Evolutionary conservation across 2,329 filamentous ascomycete species (phyloP), one percentile per base, ranked within the genome.

Genomic region (Pseudogymnoascus destructans): DNA sequence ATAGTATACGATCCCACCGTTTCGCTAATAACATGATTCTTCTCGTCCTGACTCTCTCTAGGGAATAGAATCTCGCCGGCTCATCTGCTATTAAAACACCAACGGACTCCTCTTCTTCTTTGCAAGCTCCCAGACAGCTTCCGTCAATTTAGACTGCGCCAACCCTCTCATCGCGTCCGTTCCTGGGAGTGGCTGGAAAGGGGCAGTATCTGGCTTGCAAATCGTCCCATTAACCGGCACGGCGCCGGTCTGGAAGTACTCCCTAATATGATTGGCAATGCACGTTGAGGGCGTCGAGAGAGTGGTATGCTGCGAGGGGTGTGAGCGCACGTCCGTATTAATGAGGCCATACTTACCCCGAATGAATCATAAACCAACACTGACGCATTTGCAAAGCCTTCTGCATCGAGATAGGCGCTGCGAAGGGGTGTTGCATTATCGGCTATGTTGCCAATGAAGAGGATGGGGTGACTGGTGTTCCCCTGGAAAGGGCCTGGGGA

Each of bases 281-380:
- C 74, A 76, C 7, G 61, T 46, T 0, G 70, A 71, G 0, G 70
- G 68, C 0, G 63, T 62, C 1, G 70, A 67, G 5, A 72, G 60
- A 0, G 71, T 69, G 30, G 77, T 80, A 61, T 83, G 80, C 75
- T 79, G 54, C 8, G 0, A 6, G 4, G 33, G 15, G 19, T 36
- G 27, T 62, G 21, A 46, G 25, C 23, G 8, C 19, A 23, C 11
- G 5, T 25, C 10, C 6, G 8, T 15, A 17, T n/a, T 10, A 13
- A 27, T 33, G 40, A 13, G 8, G 13, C 13, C 7, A 4, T 8
- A 67, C 74, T 68, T 70, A 77, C 76, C 3, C 78, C 78, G 38
- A 75, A 79, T 0, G 74, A 74, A 46, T 79, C 74, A 63, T 78
- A 76, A 10, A 74, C 70, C 23, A 80, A 65, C 5, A 80, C 67